phyloP scores from a whole-genome alignment of 768 basidiomycete species.

The Mycena floridula region DNA sequence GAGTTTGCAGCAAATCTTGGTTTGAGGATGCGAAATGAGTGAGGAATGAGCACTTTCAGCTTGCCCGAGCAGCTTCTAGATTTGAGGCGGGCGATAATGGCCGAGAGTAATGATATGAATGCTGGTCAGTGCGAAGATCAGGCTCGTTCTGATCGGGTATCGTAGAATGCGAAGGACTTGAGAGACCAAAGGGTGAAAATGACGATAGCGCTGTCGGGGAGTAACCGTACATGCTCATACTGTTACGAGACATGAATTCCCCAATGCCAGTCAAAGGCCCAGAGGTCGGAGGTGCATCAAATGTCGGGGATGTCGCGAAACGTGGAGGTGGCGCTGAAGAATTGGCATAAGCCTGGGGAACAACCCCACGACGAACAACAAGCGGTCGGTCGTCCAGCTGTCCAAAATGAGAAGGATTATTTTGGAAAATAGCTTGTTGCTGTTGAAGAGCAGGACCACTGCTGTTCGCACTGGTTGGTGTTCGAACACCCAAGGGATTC shows the following conservation, averaged over 20 bases:
- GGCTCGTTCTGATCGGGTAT: conserved; percentile 33
- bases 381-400: background rate
- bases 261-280: background rate
- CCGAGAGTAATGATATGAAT: conserved; percentile 23
- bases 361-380: background rate
- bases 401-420: background rate
- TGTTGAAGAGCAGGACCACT: conserved; percentile 35
- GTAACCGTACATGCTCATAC: background rate
- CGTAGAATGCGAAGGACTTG: conserved; percentile 23
- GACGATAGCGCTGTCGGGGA: conserved; percentile 11
- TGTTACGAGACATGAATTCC: background rate
- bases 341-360: background rate
- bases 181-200: conserved; percentile 33
- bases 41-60: conserved; percentile 20
- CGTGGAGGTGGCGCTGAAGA: conserved; percentile 8
- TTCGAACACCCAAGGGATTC: conserved; percentile 92
- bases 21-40: background rate
- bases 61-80: conserved; percentile 43
- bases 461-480: conserved; percentile 55
- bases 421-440: conserved; percentile 24
- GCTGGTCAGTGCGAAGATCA: conserved; percentile 14
- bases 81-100: conserved; percentile 27
- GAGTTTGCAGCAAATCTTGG: too few relatives aligned
- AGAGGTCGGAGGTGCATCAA: background rate
- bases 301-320: conserved; percentile 3